phyloP scores from a whole-genome alignment of 1,139 yeast genomes.

The Chernovozyma aurita region DNA sequence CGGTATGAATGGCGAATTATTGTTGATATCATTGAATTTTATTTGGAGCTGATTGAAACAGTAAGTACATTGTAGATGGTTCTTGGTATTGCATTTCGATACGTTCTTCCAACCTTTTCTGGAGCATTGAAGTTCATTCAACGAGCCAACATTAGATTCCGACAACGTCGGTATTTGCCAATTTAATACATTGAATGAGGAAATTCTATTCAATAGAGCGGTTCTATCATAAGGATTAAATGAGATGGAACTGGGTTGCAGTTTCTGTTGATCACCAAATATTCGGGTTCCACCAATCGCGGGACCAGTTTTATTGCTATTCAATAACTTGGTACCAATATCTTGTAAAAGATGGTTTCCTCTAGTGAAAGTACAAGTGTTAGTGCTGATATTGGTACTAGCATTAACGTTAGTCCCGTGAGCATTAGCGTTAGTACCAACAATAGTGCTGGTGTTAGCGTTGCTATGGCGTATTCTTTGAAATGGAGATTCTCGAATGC shows the following conservation, averaged over 20 bases:
- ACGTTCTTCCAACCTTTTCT: conserved; percentile 41
- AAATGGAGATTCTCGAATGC: neutral
- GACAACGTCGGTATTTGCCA: conserved; percentile 27
- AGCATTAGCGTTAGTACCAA: neutral
- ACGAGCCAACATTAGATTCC: conserved; percentile 4
- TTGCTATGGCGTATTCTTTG: neutral
- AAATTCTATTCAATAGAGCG: conserved; percentile 24
- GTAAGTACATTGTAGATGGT: conserved; percentile 31
- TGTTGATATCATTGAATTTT: conserved; percentile 17
- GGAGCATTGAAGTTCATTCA: conserved; percentile 37
- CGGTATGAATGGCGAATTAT: conserved; percentile 9
- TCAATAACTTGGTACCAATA: neutral
- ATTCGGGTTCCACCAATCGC: neutral
- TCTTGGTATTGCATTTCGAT: conserved; percentile 24
- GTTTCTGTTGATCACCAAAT: no score
- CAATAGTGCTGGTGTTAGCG: neutral
- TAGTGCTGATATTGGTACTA: neutral
- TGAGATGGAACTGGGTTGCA: conserved; percentile 8
- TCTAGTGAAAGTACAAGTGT: neutral
- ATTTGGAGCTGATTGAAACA: conserved; percentile 30
- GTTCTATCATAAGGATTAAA: conserved; percentile 33
- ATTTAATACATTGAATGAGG: conserved; percentile 29
- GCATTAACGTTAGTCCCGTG: neutral
- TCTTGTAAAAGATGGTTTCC: neutral
- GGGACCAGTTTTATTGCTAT: neutral